Evolutionary conservation across 2,329 filamentous ascomycete genomes (phyloP).

Genomic region (Exserohilum rostratum): DNA sequence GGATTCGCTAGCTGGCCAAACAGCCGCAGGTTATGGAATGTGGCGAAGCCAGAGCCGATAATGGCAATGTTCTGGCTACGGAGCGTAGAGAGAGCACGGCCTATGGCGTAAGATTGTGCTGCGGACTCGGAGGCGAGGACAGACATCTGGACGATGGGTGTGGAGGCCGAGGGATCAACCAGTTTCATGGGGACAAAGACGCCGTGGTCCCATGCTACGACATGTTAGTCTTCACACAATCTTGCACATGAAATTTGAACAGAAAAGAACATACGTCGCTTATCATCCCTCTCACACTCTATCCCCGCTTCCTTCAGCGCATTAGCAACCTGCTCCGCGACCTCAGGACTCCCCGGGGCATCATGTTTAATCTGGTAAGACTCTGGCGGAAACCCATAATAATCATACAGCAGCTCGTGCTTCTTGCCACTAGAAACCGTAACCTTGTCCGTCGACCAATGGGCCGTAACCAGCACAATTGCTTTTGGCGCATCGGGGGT

Average conservation of each 20-base stretch:
- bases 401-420: conserved; percentile 63
- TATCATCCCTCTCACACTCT: conserved; percentile 35
- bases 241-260: not conserved
- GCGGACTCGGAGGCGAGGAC: conserved; percentile 61
- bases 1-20: conserved; percentile 29
- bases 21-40: conserved; percentile 63
- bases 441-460: conserved; percentile 60
- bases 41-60: conserved; percentile 65
- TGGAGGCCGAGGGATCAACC: conserved; percentile 58
- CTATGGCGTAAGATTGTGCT: conserved; percentile 58
- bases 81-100: conserved; percentile 58
- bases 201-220: conserved; percentile 63
- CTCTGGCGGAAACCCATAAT: conserved; percentile 64
- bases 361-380: conserved; percentile 63
- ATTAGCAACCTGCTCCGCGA: conserved; percentile 58
- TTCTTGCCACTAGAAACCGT: conserved; percentile 58
- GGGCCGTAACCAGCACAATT: conserved; percentile 64
- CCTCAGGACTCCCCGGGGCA: conserved; percentile 60
- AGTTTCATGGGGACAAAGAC: conserved; percentile 65
- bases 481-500: conserved; percentile 58
- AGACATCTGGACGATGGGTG: conserved; percentile 64
- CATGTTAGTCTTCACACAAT: not conserved
- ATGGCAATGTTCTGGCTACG: conserved; percentile 63
- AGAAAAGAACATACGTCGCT: conserved; percentile 36
- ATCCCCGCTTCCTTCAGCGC: conserved; percentile 57